Evolutionary conservation across 768 basidiomycete genomes (phyloP).

Genomic region (Phlegmacium glaucopus): DNA sequence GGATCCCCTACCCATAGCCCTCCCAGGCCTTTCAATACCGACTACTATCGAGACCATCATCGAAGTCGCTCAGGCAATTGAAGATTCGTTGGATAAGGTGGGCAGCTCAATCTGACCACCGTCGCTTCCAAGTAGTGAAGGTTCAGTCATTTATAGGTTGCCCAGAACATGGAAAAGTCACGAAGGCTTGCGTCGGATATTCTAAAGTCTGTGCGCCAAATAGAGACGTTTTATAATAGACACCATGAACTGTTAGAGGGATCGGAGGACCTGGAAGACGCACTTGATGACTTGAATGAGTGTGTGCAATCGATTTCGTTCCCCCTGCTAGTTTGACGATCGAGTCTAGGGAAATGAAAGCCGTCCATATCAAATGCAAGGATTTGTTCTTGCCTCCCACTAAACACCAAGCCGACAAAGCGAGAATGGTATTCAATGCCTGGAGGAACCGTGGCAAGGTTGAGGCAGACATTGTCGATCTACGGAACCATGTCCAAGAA

Average conservation of each 20-base stretch:
- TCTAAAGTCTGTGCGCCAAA: not conserved
- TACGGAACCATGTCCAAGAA: constrained; percentile 7
- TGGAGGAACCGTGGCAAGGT: constrained; percentile 6
- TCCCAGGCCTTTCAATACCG: not conserved
- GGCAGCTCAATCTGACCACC: not conserved
- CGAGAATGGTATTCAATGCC: constrained; percentile 1
- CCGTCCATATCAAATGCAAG: constrained; percentile 1
- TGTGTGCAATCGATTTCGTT: not conserved
- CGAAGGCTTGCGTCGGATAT: constrained; percentile 4
- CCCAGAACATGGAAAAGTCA: not conserved
- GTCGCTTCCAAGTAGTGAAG: no score
- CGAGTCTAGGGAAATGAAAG: constrained; percentile 5
- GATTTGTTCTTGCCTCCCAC: not conserved
- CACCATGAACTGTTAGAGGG: constrained; percentile 3
- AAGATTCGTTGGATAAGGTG: not conserved
- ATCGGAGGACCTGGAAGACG: constrained; percentile 3
- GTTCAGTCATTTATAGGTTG: not conserved
- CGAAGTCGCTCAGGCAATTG: not conserved
- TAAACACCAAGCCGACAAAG: not conserved
- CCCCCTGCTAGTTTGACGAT: not conserved
- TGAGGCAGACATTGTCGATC: constrained; percentile 5
- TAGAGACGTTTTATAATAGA: constrained; percentile 9
- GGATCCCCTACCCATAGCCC: not conserved
- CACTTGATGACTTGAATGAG: constrained; percentile 5
- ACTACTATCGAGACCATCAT: not conserved